Evolutionary conservation across 139 green algal species (phyloP), one percentile per base, ranked within the genome.

Genomic region (Gonium pectorale): DNA sequence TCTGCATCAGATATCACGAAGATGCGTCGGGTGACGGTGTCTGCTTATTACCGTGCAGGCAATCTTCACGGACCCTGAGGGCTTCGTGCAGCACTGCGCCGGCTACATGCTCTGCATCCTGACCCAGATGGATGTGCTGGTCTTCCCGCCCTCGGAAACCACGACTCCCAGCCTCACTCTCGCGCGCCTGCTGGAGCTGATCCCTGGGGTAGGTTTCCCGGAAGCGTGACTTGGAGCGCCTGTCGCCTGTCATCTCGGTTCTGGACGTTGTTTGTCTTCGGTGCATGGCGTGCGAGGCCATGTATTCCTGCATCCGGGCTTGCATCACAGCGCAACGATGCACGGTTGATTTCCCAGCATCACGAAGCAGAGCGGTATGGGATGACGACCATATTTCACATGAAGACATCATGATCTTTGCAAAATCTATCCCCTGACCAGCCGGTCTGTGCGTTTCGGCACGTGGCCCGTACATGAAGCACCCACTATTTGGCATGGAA

Each of bases 71-170:
- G 94, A 98, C 73, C 44, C 40, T 7, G 89, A 96, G 15, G 93
- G 91, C 51, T 79, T 90, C 66, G 86, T 98, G n/a, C 80, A 92
- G 46, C 92, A 94, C 67, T 94, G 90, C 27, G 83, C 90, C 11
- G 92, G 93, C 85, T 89, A 86, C 77, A 97, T 94, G 85, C 27
- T 98, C 31, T 93, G 69, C 67, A 90, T 95, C 71, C 64, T 98
- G 27, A 96, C 94, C 2, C 38, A 92, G 6, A 85, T 94, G 27
- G 77, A 91, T 17, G n/a, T 96, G 37, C 83, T 98, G 31, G 89
- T 95, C 44, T 62, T 83, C 15, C 90, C 90, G 0, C 79, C 87
- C 13, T 92, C 90, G 68, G 91, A 95, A 8, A 40, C 52, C 35
- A 43, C 85, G 0, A 70, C 95, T 24, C 69, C 84, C 0, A 91